These are phyloP conservation scores for Brassica napus DNA, from an alignment of 345 rosid species.

Conservation along the genomic window DNA sequence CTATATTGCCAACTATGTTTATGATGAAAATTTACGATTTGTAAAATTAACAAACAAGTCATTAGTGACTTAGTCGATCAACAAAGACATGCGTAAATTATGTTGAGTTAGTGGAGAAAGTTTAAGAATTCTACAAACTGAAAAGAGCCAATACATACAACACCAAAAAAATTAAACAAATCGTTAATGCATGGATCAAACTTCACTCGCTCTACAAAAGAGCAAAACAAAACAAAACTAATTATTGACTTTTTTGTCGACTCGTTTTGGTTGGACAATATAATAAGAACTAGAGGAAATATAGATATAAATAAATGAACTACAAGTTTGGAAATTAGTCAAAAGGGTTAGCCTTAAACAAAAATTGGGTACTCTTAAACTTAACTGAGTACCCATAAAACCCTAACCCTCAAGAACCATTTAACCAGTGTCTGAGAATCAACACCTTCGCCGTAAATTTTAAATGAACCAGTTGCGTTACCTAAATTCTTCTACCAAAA, in stretches of 20 bases:
- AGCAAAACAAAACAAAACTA: background rate
- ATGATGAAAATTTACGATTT: background rate
- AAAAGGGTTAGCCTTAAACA: conserved; percentile 39
- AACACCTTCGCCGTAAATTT: conserved; percentile 29
- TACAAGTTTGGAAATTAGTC: conserved; percentile 32
- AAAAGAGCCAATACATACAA: conserved; percentile 19
- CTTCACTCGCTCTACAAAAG: conserved; percentile 2
- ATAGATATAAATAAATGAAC: conserved; percentile 22
- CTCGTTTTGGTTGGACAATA: background rate
- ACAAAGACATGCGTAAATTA: background rate
- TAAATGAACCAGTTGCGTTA: conserved; percentile 3
- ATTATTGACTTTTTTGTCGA: conserved; percentile 12
- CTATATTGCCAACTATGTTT: background rate
- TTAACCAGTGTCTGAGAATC: conserved; percentile 12
- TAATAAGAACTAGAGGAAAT: background rate
- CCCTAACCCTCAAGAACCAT: conserved; percentile 44
- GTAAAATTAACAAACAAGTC: background rate
- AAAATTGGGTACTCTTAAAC: conserved; percentile 37
- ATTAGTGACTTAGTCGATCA: background rate
- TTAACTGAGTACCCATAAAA: conserved; percentile 35
- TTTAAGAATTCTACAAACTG: background rate
- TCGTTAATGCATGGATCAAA: conserved; percentile 11
- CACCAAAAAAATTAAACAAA: background rate
- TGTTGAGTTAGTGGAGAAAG: background rate
- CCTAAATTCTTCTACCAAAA: conserved; percentile 23